These are phyloP conservation scores for Crithidia acanthocephali DNA, from an alignment of 208 protist genomes.

Conservation along the genomic window DNA sequence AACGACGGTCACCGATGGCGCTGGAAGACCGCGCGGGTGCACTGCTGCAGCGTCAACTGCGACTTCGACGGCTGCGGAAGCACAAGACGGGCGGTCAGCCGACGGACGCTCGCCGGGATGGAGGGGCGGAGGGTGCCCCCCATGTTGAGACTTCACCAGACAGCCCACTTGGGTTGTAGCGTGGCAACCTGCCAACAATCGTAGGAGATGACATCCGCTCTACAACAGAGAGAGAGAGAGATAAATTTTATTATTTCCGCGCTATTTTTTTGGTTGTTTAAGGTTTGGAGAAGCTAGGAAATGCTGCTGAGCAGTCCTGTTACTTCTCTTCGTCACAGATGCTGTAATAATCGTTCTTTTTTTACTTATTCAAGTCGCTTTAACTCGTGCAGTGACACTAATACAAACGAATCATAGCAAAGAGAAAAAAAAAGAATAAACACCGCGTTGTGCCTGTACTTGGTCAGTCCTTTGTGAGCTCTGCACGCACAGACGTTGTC, in stretches of 20 bases:
- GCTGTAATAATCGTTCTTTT: too few species aligned
- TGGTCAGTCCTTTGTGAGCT: too few species aligned
- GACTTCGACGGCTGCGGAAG: conserved; percentile 11
- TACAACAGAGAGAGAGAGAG: too few species aligned
- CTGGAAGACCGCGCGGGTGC: conserved; percentile 10
- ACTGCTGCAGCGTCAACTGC: conserved; percentile 29
- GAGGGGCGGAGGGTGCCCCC: background rate
- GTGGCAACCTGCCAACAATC: too few species aligned
- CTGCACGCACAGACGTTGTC: too few species aligned
- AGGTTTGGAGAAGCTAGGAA: background rate
- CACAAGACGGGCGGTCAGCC: background rate
- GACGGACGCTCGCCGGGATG: background rate
- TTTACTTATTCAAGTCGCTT: too few species aligned
- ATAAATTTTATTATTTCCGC: too few species aligned
- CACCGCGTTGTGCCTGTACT: too few species aligned
- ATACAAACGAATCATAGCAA: too few species aligned
- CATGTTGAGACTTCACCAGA: background rate
- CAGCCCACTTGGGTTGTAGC: too few species aligned
- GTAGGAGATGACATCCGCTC: too few species aligned
- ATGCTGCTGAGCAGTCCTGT: background rate
- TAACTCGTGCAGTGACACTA: background rate
- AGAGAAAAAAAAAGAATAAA: too few species aligned
- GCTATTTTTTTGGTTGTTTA: background rate
- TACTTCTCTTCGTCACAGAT: conserved; percentile 5
- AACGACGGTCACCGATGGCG: background rate